phyloP scores from a whole-genome alignment of 805 yeast genomes.

The Tetrapisispora arboricola region DNA sequence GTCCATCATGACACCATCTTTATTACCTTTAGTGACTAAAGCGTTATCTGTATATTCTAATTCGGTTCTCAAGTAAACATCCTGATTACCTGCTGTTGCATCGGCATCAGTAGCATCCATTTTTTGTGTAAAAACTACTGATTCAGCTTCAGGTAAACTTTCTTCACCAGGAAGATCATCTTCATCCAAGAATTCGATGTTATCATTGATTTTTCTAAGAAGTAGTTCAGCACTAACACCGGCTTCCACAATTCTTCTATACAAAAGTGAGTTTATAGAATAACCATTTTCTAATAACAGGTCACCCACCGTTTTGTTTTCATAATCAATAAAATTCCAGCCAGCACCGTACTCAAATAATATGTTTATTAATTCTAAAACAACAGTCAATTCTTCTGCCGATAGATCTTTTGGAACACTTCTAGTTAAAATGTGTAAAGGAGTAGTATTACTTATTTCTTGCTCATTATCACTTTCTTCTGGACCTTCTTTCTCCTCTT shows the following conservation, averaged over 20 bases:
- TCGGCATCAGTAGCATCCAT: slow-evolving; percentile 19
- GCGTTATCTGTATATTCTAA: slow-evolving; percentile 59
- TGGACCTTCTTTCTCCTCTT: slow-evolving; percentile 8
- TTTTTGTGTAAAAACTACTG: not conserved
- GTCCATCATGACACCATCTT: slow-evolving; percentile 95
- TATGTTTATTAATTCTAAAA: slow-evolving; percentile 46
- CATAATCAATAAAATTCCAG: slow-evolving; percentile 71
- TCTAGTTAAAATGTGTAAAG: slow-evolving; percentile 60
- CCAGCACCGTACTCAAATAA: slow-evolving; percentile 84
- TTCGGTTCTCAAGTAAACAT: slow-evolving; percentile 53
- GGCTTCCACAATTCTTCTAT: slow-evolving; percentile 53
- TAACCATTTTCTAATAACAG: slow-evolving; percentile 47
- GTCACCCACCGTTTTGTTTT: slow-evolving; percentile 79
- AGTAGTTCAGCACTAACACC: slow-evolving; percentile 86
- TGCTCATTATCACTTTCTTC: slow-evolving; percentile 26
- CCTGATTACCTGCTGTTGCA: slow-evolving; percentile 54
- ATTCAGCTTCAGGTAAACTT: slow-evolving; percentile 4
- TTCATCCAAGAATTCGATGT: slow-evolving; percentile 47
- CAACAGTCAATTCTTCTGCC: slow-evolving; percentile 35
- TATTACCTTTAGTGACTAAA: slow-evolving; percentile 56
- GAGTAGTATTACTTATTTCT: slow-evolving; percentile 55
- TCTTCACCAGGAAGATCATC: slow-evolving; percentile 29
- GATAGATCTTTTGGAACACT: slow-evolving; percentile 32
- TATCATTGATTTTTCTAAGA: slow-evolving; percentile 53
- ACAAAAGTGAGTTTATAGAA: slow-evolving; percentile 33